These are phyloP conservation scores for Chenopodium album DNA, from an alignment of 148 eudicot genomes.

Conservation along the genomic window DNA sequence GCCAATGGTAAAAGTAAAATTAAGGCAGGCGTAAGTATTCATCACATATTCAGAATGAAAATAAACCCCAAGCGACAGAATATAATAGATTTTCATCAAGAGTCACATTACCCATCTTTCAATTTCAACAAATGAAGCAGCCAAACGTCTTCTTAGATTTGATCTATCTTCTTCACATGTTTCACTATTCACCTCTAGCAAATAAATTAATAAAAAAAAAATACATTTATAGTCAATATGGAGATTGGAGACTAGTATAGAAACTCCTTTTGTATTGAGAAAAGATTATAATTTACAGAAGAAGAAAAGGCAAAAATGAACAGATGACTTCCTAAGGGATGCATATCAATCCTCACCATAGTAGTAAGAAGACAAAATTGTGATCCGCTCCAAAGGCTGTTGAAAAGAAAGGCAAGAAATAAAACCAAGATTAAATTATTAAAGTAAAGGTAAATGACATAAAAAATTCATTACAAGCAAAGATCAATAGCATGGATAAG, in stretches of 20 bases:
- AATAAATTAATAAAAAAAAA: slow-evolving; percentile 4
- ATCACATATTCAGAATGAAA: neutral
- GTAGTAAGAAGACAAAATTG: slow-evolving; percentile 80
- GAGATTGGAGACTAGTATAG: slow-evolving; percentile 12
- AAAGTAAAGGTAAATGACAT: neutral
- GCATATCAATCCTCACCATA: slow-evolving; percentile 60
- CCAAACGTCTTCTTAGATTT: slow-evolving; percentile 64
- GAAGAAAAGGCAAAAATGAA: neutral
- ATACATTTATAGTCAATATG: slow-evolving; percentile 8
- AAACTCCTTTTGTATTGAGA: slow-evolving; percentile 7
- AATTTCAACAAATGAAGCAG: slow-evolving; percentile 73
- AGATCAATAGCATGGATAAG: neutral
- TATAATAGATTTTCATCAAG: neutral
- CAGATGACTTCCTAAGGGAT: neutral
- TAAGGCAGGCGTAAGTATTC: neutral
- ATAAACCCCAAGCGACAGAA: neutral
- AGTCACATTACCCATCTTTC: slow-evolving; percentile 73
- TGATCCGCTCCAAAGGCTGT: slow-evolving; percentile 90
- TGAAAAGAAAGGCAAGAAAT: slow-evolving; percentile 8
- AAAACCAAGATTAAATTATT: neutral
- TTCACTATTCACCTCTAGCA: slow-evolving; percentile 63
- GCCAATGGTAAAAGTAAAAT: slow-evolving; percentile 25
- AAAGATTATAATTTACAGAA: neutral
- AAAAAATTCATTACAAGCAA: neutral
- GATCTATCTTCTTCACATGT: slow-evolving; percentile 82